phyloP scores from a whole-genome alignment of 208 protist genomes.

The Acanthamoeba royreba region DNA sequence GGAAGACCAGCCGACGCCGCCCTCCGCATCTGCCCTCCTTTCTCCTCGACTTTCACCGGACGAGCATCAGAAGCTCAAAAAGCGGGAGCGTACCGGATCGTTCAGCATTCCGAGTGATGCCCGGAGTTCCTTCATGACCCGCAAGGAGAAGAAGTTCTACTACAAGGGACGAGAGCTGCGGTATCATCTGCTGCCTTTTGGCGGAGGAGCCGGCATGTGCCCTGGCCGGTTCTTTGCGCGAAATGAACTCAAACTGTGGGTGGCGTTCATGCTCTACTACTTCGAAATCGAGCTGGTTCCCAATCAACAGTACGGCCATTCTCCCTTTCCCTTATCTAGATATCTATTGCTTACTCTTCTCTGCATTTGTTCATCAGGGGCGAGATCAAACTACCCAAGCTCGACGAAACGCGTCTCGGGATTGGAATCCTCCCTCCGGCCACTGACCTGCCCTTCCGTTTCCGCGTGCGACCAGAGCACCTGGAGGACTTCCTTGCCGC shows the following conservation, averaged over 20 bases:
- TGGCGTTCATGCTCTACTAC: slow-evolving; percentile 12
- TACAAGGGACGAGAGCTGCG: slow-evolving; percentile 3
- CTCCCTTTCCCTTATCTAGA: background rate
- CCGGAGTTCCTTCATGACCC: background rate
- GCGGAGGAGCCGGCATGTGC: background rate
- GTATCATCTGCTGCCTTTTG: slow-evolving; percentile 16
- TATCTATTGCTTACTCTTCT: too few relatives aligned
- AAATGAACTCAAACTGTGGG: slow-evolving; percentile 38
- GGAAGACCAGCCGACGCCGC: background rate
- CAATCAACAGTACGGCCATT: background rate
- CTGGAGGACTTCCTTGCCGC: background rate
- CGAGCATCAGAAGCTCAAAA: background rate
- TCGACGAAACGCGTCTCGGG: background rate
- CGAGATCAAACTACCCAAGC: background rate
- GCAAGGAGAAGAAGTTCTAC: slow-evolving; percentile 1
- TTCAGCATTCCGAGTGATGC: background rate
- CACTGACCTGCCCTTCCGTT: slow-evolving; percentile 10
- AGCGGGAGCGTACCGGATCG: background rate
- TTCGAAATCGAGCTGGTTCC: background rate
- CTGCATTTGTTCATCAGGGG: background rate
- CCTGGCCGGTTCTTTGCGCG: slow-evolving; percentile 30
- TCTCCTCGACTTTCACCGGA: background rate
- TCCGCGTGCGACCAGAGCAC: background rate
- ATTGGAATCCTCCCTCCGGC: background rate
- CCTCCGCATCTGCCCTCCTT: too few relatives aligned